Evolutionary conservation across 306 rosid genomes (phyloP), one percentile per base, ranked within the genome.

Genomic region (Fragaria vesca): DNA sequence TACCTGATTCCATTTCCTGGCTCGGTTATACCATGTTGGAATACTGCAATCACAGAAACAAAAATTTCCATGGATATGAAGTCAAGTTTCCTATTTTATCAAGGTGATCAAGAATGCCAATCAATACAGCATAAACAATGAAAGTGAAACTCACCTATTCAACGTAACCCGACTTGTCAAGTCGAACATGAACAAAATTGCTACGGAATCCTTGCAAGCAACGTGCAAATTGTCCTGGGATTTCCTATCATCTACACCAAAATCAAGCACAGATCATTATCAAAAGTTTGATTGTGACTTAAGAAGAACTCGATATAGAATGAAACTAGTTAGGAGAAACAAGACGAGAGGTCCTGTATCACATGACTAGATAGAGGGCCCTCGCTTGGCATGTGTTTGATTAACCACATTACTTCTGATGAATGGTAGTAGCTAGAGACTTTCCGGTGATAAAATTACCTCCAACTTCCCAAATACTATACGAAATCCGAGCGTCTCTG

Each of bases 121-220:
- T 20, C 28, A 21, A 50, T n/a, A 66, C 16, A 20, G 32, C 67
- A 60, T 45, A 21, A 26, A 2, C 2, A 20, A 7, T 11, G 43
- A 72, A 40, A 28, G 34, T 34, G 24, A 42, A 5, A 1, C 62
- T 34, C 30, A 93, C 99, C 90, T 87, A 82, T 88, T 93, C 84
- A 95, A 87, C 10, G 99, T 95, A 79, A 93, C 84, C 75, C 99
- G 90, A 76, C 99, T 92, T 58, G 99, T 95, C 79, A 95, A 91
- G 90, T 95, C 99, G 83, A 95, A 95, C 99, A 95, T 95, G 80
- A 83, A 85, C 75, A 95, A 83, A 83, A 95, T 91, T 36, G 99
- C 97, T 62, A 91, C 97, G 1, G 99, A 91, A 52, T 93, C 97
- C 80, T 76, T 88, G 75, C 99, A 95, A 70, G 99, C 97, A 71